Evolutionary conservation across 768 basidiomycete species (phyloP).

Genomic region (Flagelloscypha sp.): DNA sequence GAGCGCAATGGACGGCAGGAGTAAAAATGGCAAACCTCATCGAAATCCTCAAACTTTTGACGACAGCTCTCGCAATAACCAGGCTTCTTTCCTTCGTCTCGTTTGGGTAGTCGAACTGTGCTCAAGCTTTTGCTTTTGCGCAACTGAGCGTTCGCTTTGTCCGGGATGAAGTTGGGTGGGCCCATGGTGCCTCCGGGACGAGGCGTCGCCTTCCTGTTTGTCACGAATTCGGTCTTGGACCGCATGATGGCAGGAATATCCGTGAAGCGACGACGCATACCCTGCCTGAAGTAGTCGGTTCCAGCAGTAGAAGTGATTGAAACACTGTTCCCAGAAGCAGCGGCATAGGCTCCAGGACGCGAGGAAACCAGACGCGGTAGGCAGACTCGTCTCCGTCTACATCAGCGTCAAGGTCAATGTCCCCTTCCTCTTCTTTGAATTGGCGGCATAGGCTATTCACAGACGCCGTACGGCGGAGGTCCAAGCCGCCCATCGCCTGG

Average conservation of each 20-base stretch:
- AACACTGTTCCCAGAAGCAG: slow-evolving; percentile 94
- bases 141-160: slow-evolving; percentile 38
- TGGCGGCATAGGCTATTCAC: slow-evolving; percentile 68
- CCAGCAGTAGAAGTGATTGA: slow-evolving; percentile 86
- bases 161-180: slow-evolving; percentile 55
- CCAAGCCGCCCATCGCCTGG: slow-evolving; percentile 32
- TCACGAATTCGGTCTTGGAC: slow-evolving; percentile 11
- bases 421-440: slow-evolving; percentile 32
- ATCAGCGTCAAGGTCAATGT: slow-evolving; percentile 34
- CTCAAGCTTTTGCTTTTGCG: slow-evolving; percentile 79
- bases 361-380: slow-evolving; percentile 64
- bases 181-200: slow-evolving; percentile 46
- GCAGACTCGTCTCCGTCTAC: slow-evolving; percentile 40
- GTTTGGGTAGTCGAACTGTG: slow-evolving; percentile 62
- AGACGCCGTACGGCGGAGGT: slow-evolving; percentile 67
- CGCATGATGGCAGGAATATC: slow-evolving; percentile 27
- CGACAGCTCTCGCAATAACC: slow-evolving; percentile 99
- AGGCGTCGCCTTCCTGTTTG: slow-evolving; percentile 20
- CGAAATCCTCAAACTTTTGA: slow-evolving; percentile 81
- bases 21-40: slow-evolving; percentile 42
- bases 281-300: slow-evolving; percentile 58
- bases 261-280: slow-evolving; percentile 59
- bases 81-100: slow-evolving; percentile 83
- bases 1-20: slow-evolving; percentile 4
- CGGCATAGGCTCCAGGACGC: slow-evolving; percentile 62